A percentile compares a stretch with the other conserved stretches of the same genome.
phyloP scores from a whole-genome alignment of 2,329 filamentous ascomycete species.

The Ustilaginoidea virens region DNA sequence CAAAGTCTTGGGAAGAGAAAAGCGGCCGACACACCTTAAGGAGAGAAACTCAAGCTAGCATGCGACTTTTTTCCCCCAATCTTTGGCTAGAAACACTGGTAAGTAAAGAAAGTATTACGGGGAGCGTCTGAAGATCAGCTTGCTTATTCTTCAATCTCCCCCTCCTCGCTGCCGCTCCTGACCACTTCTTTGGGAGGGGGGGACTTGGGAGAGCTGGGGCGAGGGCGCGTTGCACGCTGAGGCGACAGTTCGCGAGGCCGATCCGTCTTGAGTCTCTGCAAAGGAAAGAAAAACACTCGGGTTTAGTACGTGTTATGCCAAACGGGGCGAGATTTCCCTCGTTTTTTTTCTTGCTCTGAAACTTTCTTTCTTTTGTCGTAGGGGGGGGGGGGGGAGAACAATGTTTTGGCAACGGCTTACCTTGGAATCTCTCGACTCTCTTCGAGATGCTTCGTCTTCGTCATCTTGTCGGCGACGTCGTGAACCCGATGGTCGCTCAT shows the following conservation, averaged over 20 bases:
- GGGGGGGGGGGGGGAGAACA: no score
- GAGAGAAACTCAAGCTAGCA: background rate
- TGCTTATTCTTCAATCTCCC: conserved; percentile 70
- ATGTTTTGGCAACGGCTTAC: conserved; percentile 25
- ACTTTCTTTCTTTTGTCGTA: no score
- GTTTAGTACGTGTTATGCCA: no score
- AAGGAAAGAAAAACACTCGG: no score
- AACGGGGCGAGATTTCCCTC: no score
- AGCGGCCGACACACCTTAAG: conserved; percentile 1
- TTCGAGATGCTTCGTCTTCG: conserved; percentile 52
- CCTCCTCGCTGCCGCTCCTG: conserved; percentile 76
- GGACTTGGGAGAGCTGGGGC: conserved; percentile 38
- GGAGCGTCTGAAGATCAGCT: background rate
- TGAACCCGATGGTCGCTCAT: conserved; percentile 48
- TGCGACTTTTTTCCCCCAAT: no score
- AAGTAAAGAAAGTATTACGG: conserved; percentile 1
- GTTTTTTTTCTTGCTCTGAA: no score
- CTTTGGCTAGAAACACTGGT: conserved; percentile 3
- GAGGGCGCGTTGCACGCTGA: conserved; percentile 38
- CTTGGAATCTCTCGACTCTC: conserved; percentile 54
- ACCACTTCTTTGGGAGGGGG: conserved; percentile 29
- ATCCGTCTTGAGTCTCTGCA: conserved; percentile 42
- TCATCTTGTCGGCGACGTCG: conserved; percentile 68
- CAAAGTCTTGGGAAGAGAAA: conserved; percentile 1
- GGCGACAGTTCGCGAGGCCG: conserved; percentile 45